Evolutionary conservation across 768 basidiomycete genomes (phyloP).

Genomic region (Amanita phalloides): DNA sequence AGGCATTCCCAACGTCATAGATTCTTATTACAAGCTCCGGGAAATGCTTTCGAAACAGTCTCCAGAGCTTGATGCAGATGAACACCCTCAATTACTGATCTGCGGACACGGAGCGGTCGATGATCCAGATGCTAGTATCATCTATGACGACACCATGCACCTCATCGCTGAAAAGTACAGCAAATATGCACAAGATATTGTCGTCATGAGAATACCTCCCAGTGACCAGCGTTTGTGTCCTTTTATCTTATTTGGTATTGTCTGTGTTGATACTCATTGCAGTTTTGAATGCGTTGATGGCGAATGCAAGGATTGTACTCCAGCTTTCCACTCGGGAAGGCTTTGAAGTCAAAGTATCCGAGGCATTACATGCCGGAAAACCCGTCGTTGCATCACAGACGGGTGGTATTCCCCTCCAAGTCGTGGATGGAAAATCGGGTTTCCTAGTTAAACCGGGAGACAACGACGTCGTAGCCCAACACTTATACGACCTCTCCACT

Average conservation of each 20-base stretch:
- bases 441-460: slow-evolving; percentile 75
- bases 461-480: slow-evolving; percentile 60
- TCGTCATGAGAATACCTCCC: slow-evolving; percentile 73
- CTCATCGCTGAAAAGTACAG: slow-evolving; percentile 44
- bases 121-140: slow-evolving; percentile 90
- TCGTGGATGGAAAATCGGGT: slow-evolving; percentile 81
- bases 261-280: slow-evolving; percentile 7
- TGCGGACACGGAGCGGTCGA: slow-evolving; percentile 93
- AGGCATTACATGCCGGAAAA: slow-evolving; percentile 85
- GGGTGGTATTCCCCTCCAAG: slow-evolving; percentile 91
- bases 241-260: background rate
- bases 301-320: slow-evolving; percentile 80
- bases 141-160: slow-evolving; percentile 70
- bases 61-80: slow-evolving; percentile 31
- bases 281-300: slow-evolving; percentile 85
- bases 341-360: slow-evolving; percentile 95
- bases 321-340: slow-evolving; percentile 93
- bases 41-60: slow-evolving; percentile 40
- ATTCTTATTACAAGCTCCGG: slow-evolving; percentile 82
- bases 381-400: slow-evolving; percentile 79
- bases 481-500: slow-evolving; percentile 70
- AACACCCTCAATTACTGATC: slow-evolving; percentile 65
- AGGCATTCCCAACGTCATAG: slow-evolving; percentile 79
- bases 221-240: slow-evolving; percentile 65
- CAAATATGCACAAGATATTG: slow-evolving; percentile 48